Evolutionary conservation across 2,329 filamentous ascomycete genomes (phyloP).

Genomic region (Colletotrichum acutatum): DNA sequence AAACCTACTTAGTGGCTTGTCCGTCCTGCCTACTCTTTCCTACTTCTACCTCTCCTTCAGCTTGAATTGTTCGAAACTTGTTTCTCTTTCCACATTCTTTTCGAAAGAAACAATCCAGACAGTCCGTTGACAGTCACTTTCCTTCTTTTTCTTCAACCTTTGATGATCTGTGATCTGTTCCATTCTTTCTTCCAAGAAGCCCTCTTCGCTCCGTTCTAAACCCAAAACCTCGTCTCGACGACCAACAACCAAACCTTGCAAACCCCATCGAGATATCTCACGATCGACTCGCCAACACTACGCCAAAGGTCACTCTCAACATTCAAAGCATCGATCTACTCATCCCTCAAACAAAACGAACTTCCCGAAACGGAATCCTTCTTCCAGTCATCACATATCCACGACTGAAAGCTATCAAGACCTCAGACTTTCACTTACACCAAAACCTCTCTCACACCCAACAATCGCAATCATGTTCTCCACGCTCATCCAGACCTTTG

Average conservation of each 20-base stretch:
- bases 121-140: constrained; percentile 31
- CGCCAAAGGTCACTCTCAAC: neutral
- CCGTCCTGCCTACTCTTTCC: constrained; percentile 11
- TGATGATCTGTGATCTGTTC: constrained; percentile 35
- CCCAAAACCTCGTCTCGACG: neutral
- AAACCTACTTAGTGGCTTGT: constrained; percentile 33
- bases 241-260: neutral
- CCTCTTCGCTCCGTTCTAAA: neutral
- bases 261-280: neutral
- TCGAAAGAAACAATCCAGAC: constrained; percentile 22
- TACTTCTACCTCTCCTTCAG: constrained; percentile 23
- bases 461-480: constrained; percentile 44
- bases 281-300: neutral
- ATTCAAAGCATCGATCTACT: neutral
- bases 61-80: constrained; percentile 24
- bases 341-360: neutral
- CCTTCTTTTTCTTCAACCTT: constrained; percentile 20
- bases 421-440: neutral
- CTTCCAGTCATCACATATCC: neutral
- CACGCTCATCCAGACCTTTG: constrained; percentile 44
- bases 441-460: neutral
- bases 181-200: constrained; percentile 26
- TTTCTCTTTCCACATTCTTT: constrained; percentile 33
- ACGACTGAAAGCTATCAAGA: neutral
- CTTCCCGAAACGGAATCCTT: neutral